A percentile compares a stretch with the other conserved stretches of the same genome.
phyloP scores from a whole-genome alignment of 2,329 filamentous ascomycete genomes.

The Leptographium procerum region DNA sequence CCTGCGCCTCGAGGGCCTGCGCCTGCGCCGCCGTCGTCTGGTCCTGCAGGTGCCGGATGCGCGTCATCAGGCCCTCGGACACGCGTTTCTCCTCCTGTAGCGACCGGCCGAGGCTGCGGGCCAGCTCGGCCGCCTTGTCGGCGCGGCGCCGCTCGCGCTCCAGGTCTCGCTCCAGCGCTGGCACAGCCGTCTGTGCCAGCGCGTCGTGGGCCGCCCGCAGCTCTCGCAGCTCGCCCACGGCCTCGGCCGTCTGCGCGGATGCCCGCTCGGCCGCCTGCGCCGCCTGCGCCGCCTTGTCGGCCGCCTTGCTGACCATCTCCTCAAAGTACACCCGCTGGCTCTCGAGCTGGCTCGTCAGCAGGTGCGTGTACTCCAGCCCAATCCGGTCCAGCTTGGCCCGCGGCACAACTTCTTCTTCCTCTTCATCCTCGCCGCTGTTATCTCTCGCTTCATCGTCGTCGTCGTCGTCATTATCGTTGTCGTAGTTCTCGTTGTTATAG shows the following conservation, averaged over 20 bases:
- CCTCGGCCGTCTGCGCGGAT: slow-evolving; percentile 33
- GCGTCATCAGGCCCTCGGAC: slow-evolving; percentile 65
- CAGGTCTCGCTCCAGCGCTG: slow-evolving; percentile 60
- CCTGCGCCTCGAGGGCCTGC: slow-evolving; percentile 44
- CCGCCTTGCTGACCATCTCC: slow-evolving; percentile 77
- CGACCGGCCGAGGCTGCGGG: slow-evolving; percentile 61
- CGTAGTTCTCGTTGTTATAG: slow-evolving; percentile 1
- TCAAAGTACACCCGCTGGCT: slow-evolving; percentile 91
- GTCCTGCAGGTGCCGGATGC: slow-evolving; percentile 63
- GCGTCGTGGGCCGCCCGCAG: slow-evolving; percentile 43
- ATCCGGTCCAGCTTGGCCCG: slow-evolving; percentile 63
- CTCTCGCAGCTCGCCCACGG: slow-evolving; percentile 34
- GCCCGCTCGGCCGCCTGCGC: slow-evolving; percentile 55
- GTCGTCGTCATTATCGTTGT: slow-evolving; percentile 2
- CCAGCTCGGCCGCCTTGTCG: slow-evolving; percentile 62
- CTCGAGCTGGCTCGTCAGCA: slow-evolving; percentile 86
- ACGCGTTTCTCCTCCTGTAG: slow-evolving; percentile 81
- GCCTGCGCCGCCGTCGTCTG: slow-evolving; percentile 47
- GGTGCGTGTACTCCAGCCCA: slow-evolving; percentile 85
- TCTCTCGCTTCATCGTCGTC: slow-evolving; percentile 6
- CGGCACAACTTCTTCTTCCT: slow-evolving; percentile 51
- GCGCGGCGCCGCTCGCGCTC: slow-evolving; percentile 57
- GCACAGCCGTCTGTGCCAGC: slow-evolving; percentile 45
- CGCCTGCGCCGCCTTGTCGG: slow-evolving; percentile 76
- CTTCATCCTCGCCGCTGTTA: slow-evolving; percentile 8